Percentiles rank a stretch among this genome's conserved stretches.
Evolutionary conservation across 2,329 filamentous ascomycete species (phyloP).

Genomic region (Epichloe sibirici): DNA sequence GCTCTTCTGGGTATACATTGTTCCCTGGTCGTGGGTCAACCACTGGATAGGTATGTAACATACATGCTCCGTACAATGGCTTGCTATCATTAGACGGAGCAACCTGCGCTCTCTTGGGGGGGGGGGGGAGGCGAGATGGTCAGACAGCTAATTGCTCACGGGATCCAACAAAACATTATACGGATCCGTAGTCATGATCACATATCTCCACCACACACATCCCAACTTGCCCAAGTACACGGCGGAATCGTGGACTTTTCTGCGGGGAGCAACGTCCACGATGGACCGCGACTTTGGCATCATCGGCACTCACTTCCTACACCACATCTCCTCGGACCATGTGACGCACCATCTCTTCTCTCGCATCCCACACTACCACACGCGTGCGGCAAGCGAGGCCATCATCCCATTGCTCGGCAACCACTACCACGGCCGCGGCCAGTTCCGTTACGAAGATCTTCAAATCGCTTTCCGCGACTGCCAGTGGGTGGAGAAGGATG

Average conservation of each 20-base stretch:
- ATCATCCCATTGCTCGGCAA: constrained; percentile 86
- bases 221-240: constrained; percentile 33
- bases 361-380: constrained; percentile 31
- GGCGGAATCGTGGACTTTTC: constrained; percentile 45
- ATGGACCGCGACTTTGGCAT: constrained; percentile 52
- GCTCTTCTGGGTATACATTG: constrained; percentile 45
- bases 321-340: constrained; percentile 48
- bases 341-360: constrained; percentile 48
- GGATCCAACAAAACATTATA: too few relatives aligned
- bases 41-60: constrained; percentile 49
- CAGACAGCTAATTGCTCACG: too few relatives aligned
- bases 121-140: too few relatives aligned
- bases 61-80: background rate
- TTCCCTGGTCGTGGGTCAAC: constrained; percentile 59
- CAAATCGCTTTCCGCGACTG: background rate
- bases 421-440: constrained; percentile 55
- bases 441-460: background rate
- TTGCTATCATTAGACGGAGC: background rate
- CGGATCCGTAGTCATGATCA: constrained; percentile 47
- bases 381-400: constrained; percentile 39
- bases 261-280: constrained; percentile 47
- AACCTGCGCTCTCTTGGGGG: too few relatives aligned
- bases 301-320: constrained; percentile 49
- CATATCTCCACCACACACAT: constrained; percentile 53
- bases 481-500: background rate